phyloP scores from a whole-genome alignment of 2,329 filamentous ascomycete genomes.

The Paecilomyces dactylethromorphus region DNA sequence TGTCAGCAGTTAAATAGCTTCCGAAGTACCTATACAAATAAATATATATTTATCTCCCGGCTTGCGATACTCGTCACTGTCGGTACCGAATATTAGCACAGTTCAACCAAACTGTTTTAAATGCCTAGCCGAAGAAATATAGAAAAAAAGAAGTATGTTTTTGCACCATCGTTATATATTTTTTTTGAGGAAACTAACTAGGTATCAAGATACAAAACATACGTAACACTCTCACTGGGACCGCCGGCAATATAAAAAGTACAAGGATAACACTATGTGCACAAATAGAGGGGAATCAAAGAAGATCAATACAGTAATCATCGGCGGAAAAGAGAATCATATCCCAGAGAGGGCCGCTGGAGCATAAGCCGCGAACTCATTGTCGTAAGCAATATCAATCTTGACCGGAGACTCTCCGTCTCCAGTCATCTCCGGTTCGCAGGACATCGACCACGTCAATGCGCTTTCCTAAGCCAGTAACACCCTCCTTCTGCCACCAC shows the following conservation, averaged over 20 bases:
- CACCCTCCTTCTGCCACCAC: conserved; percentile 64
- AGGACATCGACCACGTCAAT: conserved; percentile 82
- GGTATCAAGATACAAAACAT: neutral
- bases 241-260: neutral
- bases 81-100: neutral
- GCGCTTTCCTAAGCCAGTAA: conserved; percentile 79
- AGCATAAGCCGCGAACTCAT: neutral
- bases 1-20: too few relatives aligned
- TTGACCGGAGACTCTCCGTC: conserved; percentile 64
- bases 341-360: neutral
- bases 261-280: neutral
- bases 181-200: neutral
- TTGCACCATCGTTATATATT: neutral
- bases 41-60: too few relatives aligned
- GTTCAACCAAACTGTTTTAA: neutral
- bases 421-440: conserved; percentile 81
- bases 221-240: neutral
- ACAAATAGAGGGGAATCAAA: neutral
- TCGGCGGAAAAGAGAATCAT: neutral
- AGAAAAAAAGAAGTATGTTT: neutral
- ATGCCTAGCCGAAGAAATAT: too few relatives aligned
- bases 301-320: neutral
- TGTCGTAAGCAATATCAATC: conserved; percentile 31
- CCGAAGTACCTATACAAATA: too few relatives aligned
- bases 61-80: too few relatives aligned